Conservation (phyloP, 495 filamentous ascomycete species). For the Aspergillus saccharolyticus region DNA sequence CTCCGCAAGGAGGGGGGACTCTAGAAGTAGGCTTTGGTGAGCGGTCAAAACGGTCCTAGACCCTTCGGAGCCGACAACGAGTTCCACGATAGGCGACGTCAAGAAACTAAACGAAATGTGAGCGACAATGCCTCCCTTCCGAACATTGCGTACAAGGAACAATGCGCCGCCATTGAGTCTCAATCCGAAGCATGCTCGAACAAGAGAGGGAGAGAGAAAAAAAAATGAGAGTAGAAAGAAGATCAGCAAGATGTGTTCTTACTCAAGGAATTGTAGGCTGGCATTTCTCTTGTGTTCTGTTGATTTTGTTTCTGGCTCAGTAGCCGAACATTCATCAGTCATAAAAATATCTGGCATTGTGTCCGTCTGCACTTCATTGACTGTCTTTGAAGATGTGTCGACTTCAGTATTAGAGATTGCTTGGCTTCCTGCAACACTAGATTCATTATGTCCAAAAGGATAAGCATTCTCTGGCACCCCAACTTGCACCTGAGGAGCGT, state of each 20-base stretch:
- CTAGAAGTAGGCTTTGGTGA: conserved; percentile 69
- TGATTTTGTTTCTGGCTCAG: conserved; percentile 16
- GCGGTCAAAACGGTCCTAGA: conserved; percentile 61
- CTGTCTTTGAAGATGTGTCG: conserved; percentile 12
- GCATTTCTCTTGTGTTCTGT: conserved; percentile 20
- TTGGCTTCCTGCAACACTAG: conserved; percentile 5
- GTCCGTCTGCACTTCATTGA: conserved; percentile 9
- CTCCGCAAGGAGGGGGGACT: conserved; percentile 70
- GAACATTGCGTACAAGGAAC: not conserved
- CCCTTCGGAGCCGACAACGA: conserved; percentile 64
- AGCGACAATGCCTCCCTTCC: conserved; percentile 4
- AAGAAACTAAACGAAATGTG: conserved; percentile 39
- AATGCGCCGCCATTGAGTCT: not conserved
- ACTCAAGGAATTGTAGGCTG: conserved; percentile 34
- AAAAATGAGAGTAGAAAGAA: no score
- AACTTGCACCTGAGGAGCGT: conserved; percentile 23
- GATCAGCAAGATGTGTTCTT: conserved; percentile 14
- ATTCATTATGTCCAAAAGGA: not conserved
- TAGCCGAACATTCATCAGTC: conserved; percentile 19
- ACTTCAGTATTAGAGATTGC: conserved; percentile 23
- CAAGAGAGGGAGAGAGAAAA: not conserved
- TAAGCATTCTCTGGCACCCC: conserved; percentile 10
- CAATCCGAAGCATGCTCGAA: not conserved
- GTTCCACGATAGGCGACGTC: conserved; percentile 71
- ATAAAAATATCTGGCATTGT: conserved; percentile 18